Evolutionary conservation across 2,329 filamentous ascomycete species (phyloP).

Genomic region (Pestalotiopsis sp.): DNA sequence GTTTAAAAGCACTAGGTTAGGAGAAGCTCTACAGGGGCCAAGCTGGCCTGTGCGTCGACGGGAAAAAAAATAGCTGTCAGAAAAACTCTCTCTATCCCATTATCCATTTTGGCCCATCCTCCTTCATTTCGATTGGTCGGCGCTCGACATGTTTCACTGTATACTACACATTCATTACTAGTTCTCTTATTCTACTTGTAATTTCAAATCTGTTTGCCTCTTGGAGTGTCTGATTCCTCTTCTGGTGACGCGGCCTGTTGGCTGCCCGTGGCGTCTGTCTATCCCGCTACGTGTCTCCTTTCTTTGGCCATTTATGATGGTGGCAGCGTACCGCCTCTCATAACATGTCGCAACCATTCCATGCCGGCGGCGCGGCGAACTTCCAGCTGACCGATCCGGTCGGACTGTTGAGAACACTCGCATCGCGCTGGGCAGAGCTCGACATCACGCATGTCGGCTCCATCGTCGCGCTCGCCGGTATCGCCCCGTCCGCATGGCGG

Average conservation of each 20-base stretch:
- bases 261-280: not conserved
- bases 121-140: not conserved
- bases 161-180: not conserved
- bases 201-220: not conserved
- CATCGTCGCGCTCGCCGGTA: conserved; percentile 43
- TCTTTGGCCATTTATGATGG: not conserved
- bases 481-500: conserved; percentile 39
- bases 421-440: conserved; percentile 42
- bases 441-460: conserved; percentile 47
- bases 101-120: not conserved
- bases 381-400: conserved; percentile 28
- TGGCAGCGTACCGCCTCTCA: not conserved
- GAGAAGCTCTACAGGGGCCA: not conserved
- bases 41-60: not conserved
- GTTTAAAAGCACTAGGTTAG: not conserved
- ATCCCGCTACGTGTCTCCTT: not conserved
- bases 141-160: not conserved
- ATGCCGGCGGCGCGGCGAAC: conserved; percentile 14
- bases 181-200: not conserved
- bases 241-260: not conserved
- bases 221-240: not conserved
- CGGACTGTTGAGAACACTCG: conserved; percentile 35
- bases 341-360: conserved; percentile 16
- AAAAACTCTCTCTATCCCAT: not conserved
- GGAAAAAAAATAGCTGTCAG: not conserved